Evolutionary conservation across 768 basidiomycete species (phyloP).

Genomic region (Boletus insuetus): DNA sequence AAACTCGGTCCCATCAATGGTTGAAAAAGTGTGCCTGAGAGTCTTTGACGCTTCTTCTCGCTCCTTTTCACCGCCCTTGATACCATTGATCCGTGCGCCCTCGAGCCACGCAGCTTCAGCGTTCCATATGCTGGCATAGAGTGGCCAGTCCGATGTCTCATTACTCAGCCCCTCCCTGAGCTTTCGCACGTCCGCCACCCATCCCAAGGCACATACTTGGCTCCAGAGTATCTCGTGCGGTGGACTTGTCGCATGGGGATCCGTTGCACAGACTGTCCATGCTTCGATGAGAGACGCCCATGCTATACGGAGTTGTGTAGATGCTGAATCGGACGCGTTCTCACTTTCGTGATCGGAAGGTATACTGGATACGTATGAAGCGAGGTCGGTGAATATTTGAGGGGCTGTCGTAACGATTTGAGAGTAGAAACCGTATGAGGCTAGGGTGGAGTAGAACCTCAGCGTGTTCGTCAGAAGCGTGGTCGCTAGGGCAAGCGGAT

Average conservation of each 20-base stretch:
- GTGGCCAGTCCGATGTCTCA: conserved; percentile 21
- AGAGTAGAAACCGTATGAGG: conserved; percentile 75
- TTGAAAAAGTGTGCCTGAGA: conserved; percentile 39
- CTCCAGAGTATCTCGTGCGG: conserved; percentile 89
- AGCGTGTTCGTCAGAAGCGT: conserved; percentile 57
- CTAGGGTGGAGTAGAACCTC: conserved; percentile 60
- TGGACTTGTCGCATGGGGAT: conserved; percentile 87
- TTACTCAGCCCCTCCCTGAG: conserved; percentile 35
- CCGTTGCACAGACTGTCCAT: conserved; percentile 83
- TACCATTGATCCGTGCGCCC: conserved; percentile 69
- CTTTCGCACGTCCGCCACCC: conserved; percentile 57
- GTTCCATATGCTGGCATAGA: conserved; percentile 39
- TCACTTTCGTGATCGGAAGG: conserved; percentile 19
- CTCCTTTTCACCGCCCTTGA: conserved; percentile 65
- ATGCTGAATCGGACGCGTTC: neutral
- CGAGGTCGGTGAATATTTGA: conserved; percentile 52
- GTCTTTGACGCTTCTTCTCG: conserved; percentile 38
- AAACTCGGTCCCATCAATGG: conserved; percentile 32
- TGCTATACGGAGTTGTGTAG: conserved; percentile 36
- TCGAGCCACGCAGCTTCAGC: conserved; percentile 66
- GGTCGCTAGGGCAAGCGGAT: conserved; percentile 36
- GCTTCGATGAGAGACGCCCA: conserved; percentile 61
- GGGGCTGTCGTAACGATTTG: conserved; percentile 61
- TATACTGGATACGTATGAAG: conserved; percentile 41
- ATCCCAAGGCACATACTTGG: conserved; percentile 76